Conservation (phyloP, 768 basidiomycete species). For the Polyporus arcularius region DNA sequence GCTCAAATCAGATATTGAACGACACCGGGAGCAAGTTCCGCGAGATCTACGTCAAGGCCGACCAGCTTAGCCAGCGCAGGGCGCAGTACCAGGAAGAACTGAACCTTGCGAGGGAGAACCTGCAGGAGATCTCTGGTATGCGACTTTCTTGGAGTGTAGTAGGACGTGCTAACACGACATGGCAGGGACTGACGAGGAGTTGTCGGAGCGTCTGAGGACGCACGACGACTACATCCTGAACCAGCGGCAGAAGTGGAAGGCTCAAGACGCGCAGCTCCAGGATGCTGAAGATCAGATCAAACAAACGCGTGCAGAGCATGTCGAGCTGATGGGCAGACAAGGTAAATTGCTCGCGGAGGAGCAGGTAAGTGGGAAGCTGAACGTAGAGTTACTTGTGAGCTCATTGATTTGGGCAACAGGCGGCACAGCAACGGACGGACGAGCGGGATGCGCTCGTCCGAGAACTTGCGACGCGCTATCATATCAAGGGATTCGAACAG, state of each 20-base stretch:
- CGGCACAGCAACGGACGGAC: conserved; percentile 53
- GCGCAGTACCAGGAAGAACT: conserved; percentile 62
- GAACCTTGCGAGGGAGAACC: conserved; percentile 58
- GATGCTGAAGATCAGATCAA: conserved; percentile 63
- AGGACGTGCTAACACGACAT: neutral
- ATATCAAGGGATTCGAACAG: conserved; percentile 73
- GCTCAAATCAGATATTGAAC: conserved; percentile 76
- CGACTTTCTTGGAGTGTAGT: conserved; percentile 36
- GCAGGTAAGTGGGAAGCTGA: conserved; percentile 45
- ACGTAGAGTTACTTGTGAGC: neutral
- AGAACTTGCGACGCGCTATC: conserved; percentile 64
- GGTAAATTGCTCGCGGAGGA: conserved; percentile 75
- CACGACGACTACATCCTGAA: conserved; percentile 58
- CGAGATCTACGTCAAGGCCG: conserved; percentile 75
- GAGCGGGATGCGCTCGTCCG: conserved; percentile 77
- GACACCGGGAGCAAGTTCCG: conserved; percentile 84
- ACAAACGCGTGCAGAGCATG: conserved; percentile 51
- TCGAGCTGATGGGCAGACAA: conserved; percentile 56
- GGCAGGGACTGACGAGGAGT: conserved; percentile 72
- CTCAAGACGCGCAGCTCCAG: conserved; percentile 53
- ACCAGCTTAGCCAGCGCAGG: conserved; percentile 63
- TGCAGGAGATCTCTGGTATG: conserved; percentile 59
- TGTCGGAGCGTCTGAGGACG: conserved; percentile 55
- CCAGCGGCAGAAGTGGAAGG: conserved; percentile 49
- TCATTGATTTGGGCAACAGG: conserved; percentile 56